These are phyloP conservation scores for Sporothrix inflata DNA, from an alignment of 2,329 filamentous ascomycete species.

Conservation along the genomic window DNA sequence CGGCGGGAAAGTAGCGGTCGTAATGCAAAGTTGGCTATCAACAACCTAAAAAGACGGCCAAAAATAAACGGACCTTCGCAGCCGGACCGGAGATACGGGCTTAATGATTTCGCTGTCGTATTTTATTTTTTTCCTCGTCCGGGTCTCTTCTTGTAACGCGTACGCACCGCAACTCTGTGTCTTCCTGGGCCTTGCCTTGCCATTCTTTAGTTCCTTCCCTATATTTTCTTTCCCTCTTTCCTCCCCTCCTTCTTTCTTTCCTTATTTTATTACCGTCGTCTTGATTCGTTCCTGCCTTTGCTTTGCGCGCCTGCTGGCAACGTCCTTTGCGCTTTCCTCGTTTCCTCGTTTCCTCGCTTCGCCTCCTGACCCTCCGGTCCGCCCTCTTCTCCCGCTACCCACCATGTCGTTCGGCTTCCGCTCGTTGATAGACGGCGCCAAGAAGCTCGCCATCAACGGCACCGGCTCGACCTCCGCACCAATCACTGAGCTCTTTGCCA, in stretches of 20 bases:
- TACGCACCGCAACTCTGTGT: neutral
- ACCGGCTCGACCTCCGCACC: slow-evolving; percentile 29
- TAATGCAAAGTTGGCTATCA: neutral
- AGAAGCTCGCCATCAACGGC: slow-evolving; percentile 41
- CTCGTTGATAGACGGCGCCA: slow-evolving; percentile 46
- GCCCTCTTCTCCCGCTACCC: slow-evolving; percentile 2
- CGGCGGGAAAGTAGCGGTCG: slow-evolving; percentile 16
- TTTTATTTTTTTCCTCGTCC: neutral
- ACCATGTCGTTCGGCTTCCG: slow-evolving; percentile 51
- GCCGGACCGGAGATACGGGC: slow-evolving; percentile 25
- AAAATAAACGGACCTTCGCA: neutral
- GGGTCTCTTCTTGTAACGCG: neutral
- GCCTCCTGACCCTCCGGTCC: neutral
- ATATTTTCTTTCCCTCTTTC: neutral
- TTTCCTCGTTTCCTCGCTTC: neutral
- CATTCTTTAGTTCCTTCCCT: neutral
- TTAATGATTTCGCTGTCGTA: neutral
- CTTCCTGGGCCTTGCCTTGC: neutral
- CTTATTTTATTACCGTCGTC: neutral
- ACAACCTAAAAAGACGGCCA: neutral
- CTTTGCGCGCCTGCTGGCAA: neutral
- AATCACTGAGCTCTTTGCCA: slow-evolving; percentile 66
- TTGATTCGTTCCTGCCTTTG: slow-evolving; percentile 4
- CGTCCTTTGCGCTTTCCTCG: neutral
- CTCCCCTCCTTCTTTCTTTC: neutral